phyloP scores from a whole-genome alignment of 2,329 filamentous ascomycete species.

The Aschersonia sp. region DNA sequence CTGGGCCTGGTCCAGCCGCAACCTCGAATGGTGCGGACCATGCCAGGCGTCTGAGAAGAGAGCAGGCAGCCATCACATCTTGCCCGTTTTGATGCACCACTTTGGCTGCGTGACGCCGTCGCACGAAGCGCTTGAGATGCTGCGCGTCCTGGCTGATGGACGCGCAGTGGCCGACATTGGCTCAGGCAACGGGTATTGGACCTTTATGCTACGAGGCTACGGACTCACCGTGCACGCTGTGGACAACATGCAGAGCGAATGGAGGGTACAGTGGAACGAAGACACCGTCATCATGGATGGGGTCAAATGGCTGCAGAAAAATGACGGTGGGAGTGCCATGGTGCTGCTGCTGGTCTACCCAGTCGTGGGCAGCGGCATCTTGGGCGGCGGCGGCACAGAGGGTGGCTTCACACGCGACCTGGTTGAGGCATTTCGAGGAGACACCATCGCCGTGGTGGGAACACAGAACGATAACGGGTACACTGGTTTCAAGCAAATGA shows the following conservation, averaged over 20 bases:
- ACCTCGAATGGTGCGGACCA: slow-evolving; percentile 52
- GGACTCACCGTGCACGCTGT: slow-evolving; percentile 42
- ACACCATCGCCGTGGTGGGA: slow-evolving; percentile 56
- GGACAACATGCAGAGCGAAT: slow-evolving; percentile 54
- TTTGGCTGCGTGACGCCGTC: slow-evolving; percentile 61
- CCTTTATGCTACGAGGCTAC: slow-evolving; percentile 50
- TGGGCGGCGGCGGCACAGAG: slow-evolving; percentile 46
- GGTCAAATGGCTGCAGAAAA: slow-evolving; percentile 36
- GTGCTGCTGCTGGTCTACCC: slow-evolving; percentile 62
- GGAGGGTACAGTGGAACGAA: slow-evolving; percentile 53
- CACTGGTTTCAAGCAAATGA: slow-evolving; percentile 50
- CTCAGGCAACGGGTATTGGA: slow-evolving; percentile 64
- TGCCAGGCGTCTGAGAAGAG: slow-evolving; percentile 34
- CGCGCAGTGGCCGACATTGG: slow-evolving; percentile 50
- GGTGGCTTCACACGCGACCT: slow-evolving; percentile 50
- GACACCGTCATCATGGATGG: slow-evolving; percentile 54
- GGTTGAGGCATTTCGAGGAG: slow-evolving; percentile 45
- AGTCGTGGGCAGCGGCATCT: slow-evolving; percentile 47
- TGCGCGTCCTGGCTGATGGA: slow-evolving; percentile 39
- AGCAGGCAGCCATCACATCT: slow-evolving; percentile 48
- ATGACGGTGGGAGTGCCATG: slow-evolving; percentile 34
- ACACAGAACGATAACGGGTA: slow-evolving; percentile 65
- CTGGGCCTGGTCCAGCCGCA: slow-evolving; percentile 50
- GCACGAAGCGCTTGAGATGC: slow-evolving; percentile 48
- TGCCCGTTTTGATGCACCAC: slow-evolving; percentile 65